Base-by-base conservation (phyloP, 495 filamentous ascomycete genomes). In the Chlorociboria aeruginascens region DNA sequence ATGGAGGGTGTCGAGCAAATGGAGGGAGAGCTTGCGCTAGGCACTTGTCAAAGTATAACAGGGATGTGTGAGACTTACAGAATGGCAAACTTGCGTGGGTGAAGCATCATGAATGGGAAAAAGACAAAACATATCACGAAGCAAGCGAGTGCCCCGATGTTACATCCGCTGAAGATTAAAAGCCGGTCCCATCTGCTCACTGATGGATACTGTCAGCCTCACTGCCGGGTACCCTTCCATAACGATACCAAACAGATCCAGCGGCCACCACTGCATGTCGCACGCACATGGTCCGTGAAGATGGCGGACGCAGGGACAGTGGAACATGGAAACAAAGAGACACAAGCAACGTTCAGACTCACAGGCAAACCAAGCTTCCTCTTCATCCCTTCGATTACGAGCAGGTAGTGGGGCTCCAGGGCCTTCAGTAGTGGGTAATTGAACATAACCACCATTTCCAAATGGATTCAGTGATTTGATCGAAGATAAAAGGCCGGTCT, bases 111-210 rank as follows among this genome's bases (percentile, higher is more conserved):
- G 41, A 89, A 69, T 25, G 89, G 88, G 67, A 92, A 88, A 30
- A 98, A 70, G 60, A 78, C 78, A 68, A 97, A 93, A 70, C 86
- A 93, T 56, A 92, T 73, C 50, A 92, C 76, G 68, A 98, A 98
- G 69, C 93, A 89, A 46, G 83, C 86, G 50, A 85, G 72, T 44
- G 92, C 90, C 43, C 83, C 90, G 53, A 95, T 62, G 61, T 95
- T 96, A 70, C 93, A 94, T 56, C 80, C 89, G 46, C 74, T 82
- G 62, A 97, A 98, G 47, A 96, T 77, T 57, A 98, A 71, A 61
- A 97, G 66, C 42, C 92, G 85, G 66, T 98, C 92, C 92, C 92
- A 97, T 63, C 92, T 79, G 64, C 87, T 95, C 71, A 98, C 92
- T 98, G 65, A 32, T 40, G 30, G 17, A 48, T 10, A 14, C 28